A percentile compares a stretch with the other conserved stretches of the same genome.
phyloP scores from a whole-genome alignment of 140 eudicot genomes.

The Stevia rebaudiana region DNA sequence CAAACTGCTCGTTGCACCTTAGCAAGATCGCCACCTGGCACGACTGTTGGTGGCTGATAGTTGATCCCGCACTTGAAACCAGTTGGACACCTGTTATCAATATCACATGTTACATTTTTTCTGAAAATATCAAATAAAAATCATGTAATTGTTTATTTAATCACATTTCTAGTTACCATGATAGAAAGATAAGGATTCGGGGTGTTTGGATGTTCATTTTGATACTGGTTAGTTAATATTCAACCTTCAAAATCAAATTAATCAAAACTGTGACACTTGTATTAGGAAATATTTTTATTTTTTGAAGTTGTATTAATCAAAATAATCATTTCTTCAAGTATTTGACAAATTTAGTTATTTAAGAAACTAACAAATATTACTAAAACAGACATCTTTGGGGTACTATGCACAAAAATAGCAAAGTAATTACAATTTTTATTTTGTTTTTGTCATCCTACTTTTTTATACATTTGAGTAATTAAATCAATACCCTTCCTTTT shows the following conservation, averaged over 20 bases:
- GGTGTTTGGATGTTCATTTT: background rate
- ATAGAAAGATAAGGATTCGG: background rate
- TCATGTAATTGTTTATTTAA: background rate
- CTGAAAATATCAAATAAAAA: background rate
- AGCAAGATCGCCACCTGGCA: conserved; percentile 91
- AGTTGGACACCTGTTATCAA: conserved; percentile 74
- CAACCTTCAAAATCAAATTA: too few relatives aligned
- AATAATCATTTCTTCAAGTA: too few relatives aligned
- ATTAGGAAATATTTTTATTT: background rate
- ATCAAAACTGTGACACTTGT: background rate
- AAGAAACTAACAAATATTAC: background rate
- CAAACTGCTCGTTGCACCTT: conserved; percentile 84
- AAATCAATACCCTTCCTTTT: too few relatives aligned
- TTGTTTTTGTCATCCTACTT: background rate
- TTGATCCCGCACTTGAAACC: conserved; percentile 91
- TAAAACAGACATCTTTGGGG: too few relatives aligned
- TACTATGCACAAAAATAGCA: too few relatives aligned
- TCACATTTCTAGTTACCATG: background rate
- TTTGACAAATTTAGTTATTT: background rate
- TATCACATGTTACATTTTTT: background rate
- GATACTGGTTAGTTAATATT: background rate
- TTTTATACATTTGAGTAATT: background rate
- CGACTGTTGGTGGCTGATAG: conserved; percentile 80
- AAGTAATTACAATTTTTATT: too few relatives aligned
- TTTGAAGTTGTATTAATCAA: background rate